Conservation (phyloP, 169 alveolate genomes). For the Fabrea salina region DNA sequence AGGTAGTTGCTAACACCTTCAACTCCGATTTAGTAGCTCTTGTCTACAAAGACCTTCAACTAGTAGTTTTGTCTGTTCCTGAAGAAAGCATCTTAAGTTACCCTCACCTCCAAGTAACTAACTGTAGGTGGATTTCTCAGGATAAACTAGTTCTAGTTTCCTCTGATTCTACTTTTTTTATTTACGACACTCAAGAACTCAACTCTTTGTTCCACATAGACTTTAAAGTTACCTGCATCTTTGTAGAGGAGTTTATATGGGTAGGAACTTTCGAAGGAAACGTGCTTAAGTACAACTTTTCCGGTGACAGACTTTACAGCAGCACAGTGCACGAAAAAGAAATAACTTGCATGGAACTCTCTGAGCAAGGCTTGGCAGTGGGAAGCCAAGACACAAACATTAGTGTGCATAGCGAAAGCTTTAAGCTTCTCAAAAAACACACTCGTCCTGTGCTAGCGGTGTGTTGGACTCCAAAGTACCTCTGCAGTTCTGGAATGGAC, state of each 20-base stretch:
- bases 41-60: neutral
- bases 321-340: neutral
- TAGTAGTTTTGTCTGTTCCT: neutral
- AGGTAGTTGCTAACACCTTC: neutral
- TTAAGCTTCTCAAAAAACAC: neutral
- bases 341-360: neutral
- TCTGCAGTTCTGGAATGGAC: neutral
- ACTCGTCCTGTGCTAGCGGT: neutral
- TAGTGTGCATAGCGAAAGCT: neutral
- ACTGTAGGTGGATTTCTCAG: neutral
- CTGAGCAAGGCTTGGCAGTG: neutral
- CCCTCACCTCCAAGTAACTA: neutral
- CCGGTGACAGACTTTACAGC: neutral
- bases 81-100: neutral
- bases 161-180: neutral
- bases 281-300: neutral
- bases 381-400: neutral
- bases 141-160: neutral
- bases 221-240: neutral
- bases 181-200: neutral
- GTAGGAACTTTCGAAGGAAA: conserved; percentile 25
- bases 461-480: neutral
- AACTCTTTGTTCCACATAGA: neutral
- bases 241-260: neutral
- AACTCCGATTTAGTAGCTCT: neutral